A percentile compares a stretch with the other conserved stretches of the same genome.
These are phyloP conservation scores for Saccharomycopsis oosterbeekiorum DNA, from an alignment of 805 yeast genomes.

Conservation along the genomic window DNA sequence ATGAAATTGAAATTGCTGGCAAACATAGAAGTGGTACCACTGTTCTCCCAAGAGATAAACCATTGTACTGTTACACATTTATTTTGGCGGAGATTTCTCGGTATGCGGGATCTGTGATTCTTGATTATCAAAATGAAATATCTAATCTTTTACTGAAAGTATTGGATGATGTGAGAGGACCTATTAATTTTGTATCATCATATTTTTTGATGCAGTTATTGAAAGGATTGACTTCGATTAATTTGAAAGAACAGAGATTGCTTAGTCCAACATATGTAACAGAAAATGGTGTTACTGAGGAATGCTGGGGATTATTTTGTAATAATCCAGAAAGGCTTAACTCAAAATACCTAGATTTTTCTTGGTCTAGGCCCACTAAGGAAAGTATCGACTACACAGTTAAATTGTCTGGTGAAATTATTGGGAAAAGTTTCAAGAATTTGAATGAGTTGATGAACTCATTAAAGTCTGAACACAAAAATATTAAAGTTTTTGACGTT, in stretches of 20 bases:
- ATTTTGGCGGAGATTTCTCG: constrained; percentile 62
- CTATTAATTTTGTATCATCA: constrained; percentile 52
- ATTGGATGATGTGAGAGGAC: constrained; percentile 48
- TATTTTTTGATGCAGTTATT: constrained; percentile 60
- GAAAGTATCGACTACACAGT: constrained; percentile 53
- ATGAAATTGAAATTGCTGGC: constrained; percentile 76
- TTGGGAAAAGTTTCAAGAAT: constrained; percentile 33
- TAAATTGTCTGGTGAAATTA: constrained; percentile 42
- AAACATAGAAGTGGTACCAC: constrained; percentile 54
- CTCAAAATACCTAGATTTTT: constrained; percentile 40
- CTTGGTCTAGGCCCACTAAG: constrained; percentile 66
- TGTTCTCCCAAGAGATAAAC: constrained; percentile 67
- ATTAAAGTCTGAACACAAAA: constrained; percentile 16
- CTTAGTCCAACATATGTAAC: constrained; percentile 20
- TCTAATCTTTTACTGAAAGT: constrained; percentile 35
- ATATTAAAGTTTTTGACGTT: constrained; percentile 1
- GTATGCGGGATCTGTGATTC: constrained; percentile 47
- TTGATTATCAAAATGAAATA: constrained; percentile 37
- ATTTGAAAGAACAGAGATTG: constrained; percentile 45
- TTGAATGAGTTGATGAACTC: constrained; percentile 29
- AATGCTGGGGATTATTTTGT: constrained; percentile 71
- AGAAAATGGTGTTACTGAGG: constrained; percentile 33
- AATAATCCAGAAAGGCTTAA: constrained; percentile 43
- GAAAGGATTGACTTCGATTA: constrained; percentile 51
- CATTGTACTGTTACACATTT: constrained; percentile 59